phyloP scores from a whole-genome alignment of 1,284 basidiomycete species.

The Bjerkandera adusta region DNA sequence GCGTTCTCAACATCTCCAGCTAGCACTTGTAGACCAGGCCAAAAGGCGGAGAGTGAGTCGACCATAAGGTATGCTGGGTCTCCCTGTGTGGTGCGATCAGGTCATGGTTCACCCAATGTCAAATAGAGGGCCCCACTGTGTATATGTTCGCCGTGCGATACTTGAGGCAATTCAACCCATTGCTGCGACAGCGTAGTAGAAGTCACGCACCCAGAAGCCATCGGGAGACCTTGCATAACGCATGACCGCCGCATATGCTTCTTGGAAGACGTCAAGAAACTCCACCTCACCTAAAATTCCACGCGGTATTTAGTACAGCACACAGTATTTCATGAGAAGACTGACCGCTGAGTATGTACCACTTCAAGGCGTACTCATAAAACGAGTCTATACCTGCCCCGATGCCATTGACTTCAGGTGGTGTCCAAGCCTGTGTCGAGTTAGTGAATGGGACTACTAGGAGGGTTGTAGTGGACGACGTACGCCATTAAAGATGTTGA shows the following conservation, averaged over 20 bases:
- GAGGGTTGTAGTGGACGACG: conserved; percentile 16
- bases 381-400: conserved; percentile 94
- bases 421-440: conserved; percentile 55
- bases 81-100: conserved; percentile 37
- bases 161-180: conserved; percentile 36
- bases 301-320: not conserved
- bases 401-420: conserved; percentile 75
- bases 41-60: conserved; percentile 87
- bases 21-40: conserved; percentile 87
- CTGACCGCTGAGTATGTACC: conserved; percentile 86
- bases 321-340: conserved; percentile 12
- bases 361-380: conserved; percentile 88
- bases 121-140: conserved; percentile 32
- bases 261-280: conserved; percentile 91
- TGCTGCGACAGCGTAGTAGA: conserved; percentile 1
- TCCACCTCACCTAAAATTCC: conserved; percentile 73
- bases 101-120: not conserved
- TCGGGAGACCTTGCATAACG: conserved; percentile 77
- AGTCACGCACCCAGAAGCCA: conserved; percentile 76
- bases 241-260: conserved; percentile 88
- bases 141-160: conserved; percentile 80
- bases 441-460: conserved; percentile 10
- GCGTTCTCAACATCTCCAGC: conserved; percentile 89
- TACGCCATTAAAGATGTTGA: conserved; percentile 79
- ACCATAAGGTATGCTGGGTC: conserved; percentile 66